Base-by-base conservation (phyloP, 2,329 filamentous ascomycete species). In the Xylariaceae sp. region DNA sequence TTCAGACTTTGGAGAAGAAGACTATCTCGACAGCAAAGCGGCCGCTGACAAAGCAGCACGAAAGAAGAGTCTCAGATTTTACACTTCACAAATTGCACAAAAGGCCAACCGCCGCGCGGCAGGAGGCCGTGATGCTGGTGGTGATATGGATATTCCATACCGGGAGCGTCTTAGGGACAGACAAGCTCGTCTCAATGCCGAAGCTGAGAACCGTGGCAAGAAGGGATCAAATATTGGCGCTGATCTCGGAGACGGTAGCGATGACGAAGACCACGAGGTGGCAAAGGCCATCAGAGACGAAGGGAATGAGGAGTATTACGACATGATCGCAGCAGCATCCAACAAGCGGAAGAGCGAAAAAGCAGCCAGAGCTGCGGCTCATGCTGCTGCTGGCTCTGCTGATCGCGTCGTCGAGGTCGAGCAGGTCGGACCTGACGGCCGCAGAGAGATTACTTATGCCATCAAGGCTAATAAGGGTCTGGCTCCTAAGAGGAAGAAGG, bases 391-490 rank as follows among this genome's bases (percentile, higher is more conserved):
- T 16, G 83, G 82, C 56, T 88, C 89, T 62, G 80, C 84, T 49
- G 82, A 88, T 59, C 80, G 84, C 3, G 78, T 88, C 1, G 80
- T 89, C 1, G 83, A 88, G 65, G 81, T 86, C 58, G 88, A 90
- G 70, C 81, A 84, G 67, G 74, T 96, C 39, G 92, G 90, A 37
- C 80, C 86, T 56, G 92, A 96, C 68, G 94, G 93, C 58, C 96
- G 97, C 79, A 83, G 96, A 58, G 91, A 92, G 75, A 96, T 99
- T 73, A 91, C 87, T 16, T 98, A 97, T 76, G 85, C 88, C 66
- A 99, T 99, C 5, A 86, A 93, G 78, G 97, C 98, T 86, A 99
- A 99, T 78, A 97, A 97, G 83, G 95, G 95, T 28, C 79, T 99
- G 62, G 88, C 91, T 57, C 92, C 93, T 43, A 89, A 90, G 75